Percentiles rank a stretch among this genome's conserved stretches.
These are phyloP conservation scores for Cercospora janseana DNA, from an alignment of 2,329 filamentous ascomycete genomes.

Conservation along the genomic window DNA sequence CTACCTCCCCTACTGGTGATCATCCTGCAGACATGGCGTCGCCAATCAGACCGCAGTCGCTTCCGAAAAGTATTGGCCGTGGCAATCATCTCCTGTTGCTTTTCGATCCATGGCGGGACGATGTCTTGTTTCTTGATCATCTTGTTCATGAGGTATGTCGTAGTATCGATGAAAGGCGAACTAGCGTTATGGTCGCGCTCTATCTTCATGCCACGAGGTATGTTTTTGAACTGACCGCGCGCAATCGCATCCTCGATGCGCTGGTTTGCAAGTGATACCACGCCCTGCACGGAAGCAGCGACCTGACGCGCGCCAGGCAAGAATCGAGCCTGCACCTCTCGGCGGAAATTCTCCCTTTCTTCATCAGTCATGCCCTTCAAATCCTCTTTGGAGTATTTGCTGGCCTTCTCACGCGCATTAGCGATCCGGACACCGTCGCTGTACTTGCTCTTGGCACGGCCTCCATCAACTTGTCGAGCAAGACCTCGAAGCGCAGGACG, in stretches of 20 bases:
- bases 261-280: conserved; percentile 83
- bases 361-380: conserved; percentile 61
- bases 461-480: conserved; percentile 47
- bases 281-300: conserved; percentile 72
- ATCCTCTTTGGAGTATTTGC: conserved; percentile 53
- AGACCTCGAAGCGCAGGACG: conserved; percentile 51
- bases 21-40: conserved; percentile 72
- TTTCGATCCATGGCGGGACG: conserved; percentile 97
- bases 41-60: conserved; percentile 79
- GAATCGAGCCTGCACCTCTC: conserved; percentile 79
- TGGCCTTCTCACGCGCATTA: conserved; percentile 58
- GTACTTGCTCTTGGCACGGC: conserved; percentile 39
- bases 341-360: conserved; percentile 69
- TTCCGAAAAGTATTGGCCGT: conserved; percentile 68
- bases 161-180: conserved; percentile 91
- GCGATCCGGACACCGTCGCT: conserved; percentile 54
- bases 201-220: conserved; percentile 75
- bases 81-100: conserved; percentile 83
- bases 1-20: conserved; percentile 76
- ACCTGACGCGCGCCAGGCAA: conserved; percentile 67
- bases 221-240: conserved; percentile 81
- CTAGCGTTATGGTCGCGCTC: conserved; percentile 77
- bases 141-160: conserved; percentile 97
- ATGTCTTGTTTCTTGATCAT: conserved; percentile 97
- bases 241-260: conserved; percentile 92